Percentiles rank a stretch among this genome's conserved stretches.
These are phyloP conservation scores for Salix suchowensis DNA, from an alignment of 345 rosid species.

Conservation along the genomic window DNA sequence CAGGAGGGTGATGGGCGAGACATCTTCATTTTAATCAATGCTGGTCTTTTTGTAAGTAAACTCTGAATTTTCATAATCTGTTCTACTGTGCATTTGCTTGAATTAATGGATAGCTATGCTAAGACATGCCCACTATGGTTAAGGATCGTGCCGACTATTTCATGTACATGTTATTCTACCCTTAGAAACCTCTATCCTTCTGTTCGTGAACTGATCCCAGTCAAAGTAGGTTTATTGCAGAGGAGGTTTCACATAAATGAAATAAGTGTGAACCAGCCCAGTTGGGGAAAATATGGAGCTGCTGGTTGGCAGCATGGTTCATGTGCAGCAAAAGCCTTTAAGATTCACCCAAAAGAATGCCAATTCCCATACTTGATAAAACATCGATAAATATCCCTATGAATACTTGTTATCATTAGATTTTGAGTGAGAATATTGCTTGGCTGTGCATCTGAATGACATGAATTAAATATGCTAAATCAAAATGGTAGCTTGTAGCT, in stretches of 20 bases:
- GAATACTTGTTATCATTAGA: neutral
- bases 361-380: neutral
- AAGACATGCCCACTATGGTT: neutral
- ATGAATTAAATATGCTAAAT: neutral
- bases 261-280: neutral
- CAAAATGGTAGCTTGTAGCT: neutral
- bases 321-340: neutral
- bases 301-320: neutral
- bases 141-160: neutral
- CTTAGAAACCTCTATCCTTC: neutral
- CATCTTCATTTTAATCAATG: conserved; percentile 65
- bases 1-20: conserved; percentile 68
- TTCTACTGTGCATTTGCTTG: conserved; percentile 5
- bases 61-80: neutral
- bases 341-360: neutral
- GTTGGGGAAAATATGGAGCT: neutral
- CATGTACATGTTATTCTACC: neutral
- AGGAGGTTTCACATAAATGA: neutral
- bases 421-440: neutral
- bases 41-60: conserved; percentile 80
- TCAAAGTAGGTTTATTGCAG: neutral
- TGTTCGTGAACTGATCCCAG: neutral
- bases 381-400: neutral
- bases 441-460: neutral
- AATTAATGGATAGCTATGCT: neutral